Base-by-base conservation (phyloP, 495 filamentous ascomycete genomes). In the Xylaria castorea region DNA sequence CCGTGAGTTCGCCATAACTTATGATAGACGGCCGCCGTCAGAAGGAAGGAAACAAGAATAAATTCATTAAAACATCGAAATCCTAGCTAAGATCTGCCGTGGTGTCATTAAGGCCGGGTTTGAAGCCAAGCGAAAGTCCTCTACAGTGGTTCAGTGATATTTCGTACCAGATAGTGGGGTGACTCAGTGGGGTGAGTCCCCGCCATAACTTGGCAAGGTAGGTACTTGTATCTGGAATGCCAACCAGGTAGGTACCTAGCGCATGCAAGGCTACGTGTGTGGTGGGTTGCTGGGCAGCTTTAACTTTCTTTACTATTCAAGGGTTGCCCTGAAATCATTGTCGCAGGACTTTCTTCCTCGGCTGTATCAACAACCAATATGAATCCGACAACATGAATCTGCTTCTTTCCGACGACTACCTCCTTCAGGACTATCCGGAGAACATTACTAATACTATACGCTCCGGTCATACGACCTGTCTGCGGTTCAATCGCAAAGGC, bases 361-460 rank as follows among this genome's bases (percentile, higher is more conserved):
- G 32, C 34, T 6, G 5, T 18, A 30, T 61, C 63, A 40, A 36
- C 32, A 46, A 44, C 6, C 55, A 75, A 71, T 38, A 76, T 76
- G 74, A 75, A 44, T 53, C 40, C 42, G 64, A 66, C 75, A 72
- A 70, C n/a, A 87, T 87, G 85, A 87, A 87, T 76, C 73, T 86
- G n/a, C 73, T 86, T 7, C 82, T 86, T 8, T 86, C 85, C 25
- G 85, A 86, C 78, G 84, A 87, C 65, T 86, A 85, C 75, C 92
- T 98, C 53, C 92, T 94, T 5, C 94, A 97, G 85, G 96, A 99
- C 78, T 97, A 97, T 77, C 96, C 96, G 55, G 97, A 98, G 75
- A 88, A 91, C 32, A 89, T 97, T 66, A 93, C 91, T 60, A 94
- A 93, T 76, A 92, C 91, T 62, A 91, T 99, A 60, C 91, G 94